Base-by-base conservation (phyloP, 257 asterid species). In the Oldenlandia corymbosa region DNA sequence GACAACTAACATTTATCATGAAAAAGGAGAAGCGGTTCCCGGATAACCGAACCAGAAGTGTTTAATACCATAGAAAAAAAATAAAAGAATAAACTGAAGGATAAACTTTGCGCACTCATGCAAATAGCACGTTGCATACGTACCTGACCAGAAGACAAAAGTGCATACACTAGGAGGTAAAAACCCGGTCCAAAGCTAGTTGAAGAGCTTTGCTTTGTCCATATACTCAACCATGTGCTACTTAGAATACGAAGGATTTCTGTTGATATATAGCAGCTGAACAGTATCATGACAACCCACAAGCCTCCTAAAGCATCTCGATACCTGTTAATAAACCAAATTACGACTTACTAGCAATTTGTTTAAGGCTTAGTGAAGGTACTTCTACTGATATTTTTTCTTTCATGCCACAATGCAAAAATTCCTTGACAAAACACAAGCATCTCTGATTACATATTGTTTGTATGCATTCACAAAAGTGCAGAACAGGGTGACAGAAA, bases 171-270 rank as follows among this genome's bases (percentile, higher is more conserved):
- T 73, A 88, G 71, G 70, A 83, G 82, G 71, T 81, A 91, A 77
- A 88, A 91, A 49, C 84, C 87, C 53, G 95, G 79, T 31, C 69
- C 74, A 53, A 78, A 76, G 72, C 61, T 71, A 51, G 58, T 71
- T 18, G 81, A 72, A 68, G 84, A 75, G 74, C 92, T 83, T 73
- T 81, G 83, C 68, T 88, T 81, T 18, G 98, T 88, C 98, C 98
- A 91, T 41, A 80, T 70, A 75, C 98, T 84, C 80, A 91, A 70
- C 98, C 95, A 88, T 3, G 94, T 84, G 85, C 98, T 91, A 68
- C 98, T 86, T 61, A 85, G 75, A 64, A 88, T 85, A 71, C 98
- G 81, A 51, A 91, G 82, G 69, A 72, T 72, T 80, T 91, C 98
- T 46, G 88, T 88, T 41, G 75, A 59, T 54, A 61, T 71, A 66